phyloP scores from a whole-genome alignment of 805 yeast species.

The Ogataea salicorniae region DNA sequence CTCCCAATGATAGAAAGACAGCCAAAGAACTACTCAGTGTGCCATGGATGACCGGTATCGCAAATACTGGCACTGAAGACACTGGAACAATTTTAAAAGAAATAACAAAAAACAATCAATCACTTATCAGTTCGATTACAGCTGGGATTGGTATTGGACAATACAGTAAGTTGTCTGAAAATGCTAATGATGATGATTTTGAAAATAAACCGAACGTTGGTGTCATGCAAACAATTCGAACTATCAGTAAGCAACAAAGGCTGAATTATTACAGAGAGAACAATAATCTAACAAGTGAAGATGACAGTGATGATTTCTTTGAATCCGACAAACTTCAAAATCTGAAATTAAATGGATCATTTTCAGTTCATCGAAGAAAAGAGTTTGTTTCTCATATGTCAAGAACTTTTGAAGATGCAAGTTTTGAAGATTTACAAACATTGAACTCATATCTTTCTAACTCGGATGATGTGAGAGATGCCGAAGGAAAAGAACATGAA shows the following conservation, averaged over 20 bases:
- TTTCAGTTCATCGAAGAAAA: too few species aligned
- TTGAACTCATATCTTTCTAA: too few species aligned
- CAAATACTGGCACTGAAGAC: neutral
- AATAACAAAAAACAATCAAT: neutral
- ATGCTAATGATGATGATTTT: slow-evolving; percentile 17
- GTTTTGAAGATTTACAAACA: too few species aligned
- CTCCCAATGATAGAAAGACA: slow-evolving; percentile 56
- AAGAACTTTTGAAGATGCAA: too few species aligned
- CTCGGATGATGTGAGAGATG: too few species aligned
- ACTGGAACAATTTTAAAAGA: neutral
- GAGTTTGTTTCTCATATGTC: too few species aligned
- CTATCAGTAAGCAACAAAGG: slow-evolving; percentile 14
- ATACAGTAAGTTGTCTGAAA: slow-evolving; percentile 15
- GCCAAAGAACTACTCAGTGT: slow-evolving; percentile 55
- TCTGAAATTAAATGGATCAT: too few species aligned
- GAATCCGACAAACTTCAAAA: too few species aligned
- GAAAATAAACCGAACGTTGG: slow-evolving; percentile 11
- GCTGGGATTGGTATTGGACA: slow-evolving; percentile 3
- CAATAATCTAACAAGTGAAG: neutral
- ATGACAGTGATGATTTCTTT: too few species aligned
- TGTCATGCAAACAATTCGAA: slow-evolving; percentile 11
- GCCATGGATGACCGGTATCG: slow-evolving; percentile 45
- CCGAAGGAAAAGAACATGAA: too few species aligned
- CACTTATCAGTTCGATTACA: neutral
- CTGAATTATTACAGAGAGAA: slow-evolving; percentile 13